Conservation (phyloP, 306 rosid species). For the Abrus pulchellus region DNA sequence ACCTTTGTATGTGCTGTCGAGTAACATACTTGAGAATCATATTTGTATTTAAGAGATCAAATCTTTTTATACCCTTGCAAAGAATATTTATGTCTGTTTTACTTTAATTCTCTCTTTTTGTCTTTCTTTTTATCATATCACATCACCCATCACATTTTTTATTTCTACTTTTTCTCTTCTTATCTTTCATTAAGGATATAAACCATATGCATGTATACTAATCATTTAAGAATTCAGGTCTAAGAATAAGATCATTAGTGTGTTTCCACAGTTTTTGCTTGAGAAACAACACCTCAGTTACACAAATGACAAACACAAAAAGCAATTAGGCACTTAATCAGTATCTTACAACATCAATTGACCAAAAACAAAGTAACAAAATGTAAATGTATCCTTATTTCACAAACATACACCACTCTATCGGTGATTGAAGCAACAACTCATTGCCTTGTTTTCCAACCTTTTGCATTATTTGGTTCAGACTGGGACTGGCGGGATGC, state of each 20-base stretch:
- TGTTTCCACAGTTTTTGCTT: constrained; percentile 21
- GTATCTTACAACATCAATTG: constrained; percentile 41
- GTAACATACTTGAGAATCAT: background rate
- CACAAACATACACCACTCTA: constrained; percentile 25
- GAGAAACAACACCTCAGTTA: constrained; percentile 34
- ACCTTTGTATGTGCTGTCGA: background rate
- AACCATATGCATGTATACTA: too few relatives aligned
- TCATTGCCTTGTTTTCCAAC: constrained; percentile 30
- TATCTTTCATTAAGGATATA: too few relatives aligned
- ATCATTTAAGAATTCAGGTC: too few relatives aligned
- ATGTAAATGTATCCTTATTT: constrained; percentile 30
- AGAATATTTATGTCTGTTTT: too few relatives aligned
- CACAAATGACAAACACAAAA: constrained; percentile 28
- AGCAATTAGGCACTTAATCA: constrained; percentile 34
- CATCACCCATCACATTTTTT: too few relatives aligned
- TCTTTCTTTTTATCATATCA: too few relatives aligned
- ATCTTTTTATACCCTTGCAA: too few relatives aligned
- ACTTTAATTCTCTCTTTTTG: too few relatives aligned
- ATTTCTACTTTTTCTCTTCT: too few relatives aligned
- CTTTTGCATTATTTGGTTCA: constrained; percentile 1
- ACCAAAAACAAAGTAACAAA: constrained; percentile 32
- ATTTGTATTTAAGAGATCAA: too few relatives aligned
- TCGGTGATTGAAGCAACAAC: constrained; percentile 14
- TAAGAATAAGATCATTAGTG: constrained; percentile 13
- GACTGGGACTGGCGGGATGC: constrained; percentile 52